phyloP scores from a whole-genome alignment of 129 eudicot species.

The Apium graveolens region DNA sequence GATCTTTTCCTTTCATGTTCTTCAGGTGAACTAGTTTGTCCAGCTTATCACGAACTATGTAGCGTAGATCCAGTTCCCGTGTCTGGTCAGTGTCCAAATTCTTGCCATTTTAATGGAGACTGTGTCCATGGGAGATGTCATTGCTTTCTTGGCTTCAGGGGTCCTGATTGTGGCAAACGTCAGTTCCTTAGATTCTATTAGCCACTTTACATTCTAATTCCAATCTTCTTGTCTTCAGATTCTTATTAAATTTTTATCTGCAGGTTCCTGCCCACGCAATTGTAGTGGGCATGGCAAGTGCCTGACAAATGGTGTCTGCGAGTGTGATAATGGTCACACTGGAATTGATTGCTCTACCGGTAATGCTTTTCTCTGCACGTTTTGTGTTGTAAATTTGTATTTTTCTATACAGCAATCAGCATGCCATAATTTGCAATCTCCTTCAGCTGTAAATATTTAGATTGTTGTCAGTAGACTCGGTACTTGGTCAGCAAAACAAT shows the following conservation, averaged over 20 bases:
- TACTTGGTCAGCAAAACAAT: not conserved
- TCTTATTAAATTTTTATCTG: constrained; percentile 14
- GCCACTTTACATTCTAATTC: not conserved
- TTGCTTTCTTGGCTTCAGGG: constrained; percentile 83
- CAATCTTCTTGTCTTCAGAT: not conserved
- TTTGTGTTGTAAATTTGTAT: not conserved
- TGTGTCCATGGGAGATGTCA: constrained; percentile 75
- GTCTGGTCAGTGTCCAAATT: constrained; percentile 66
- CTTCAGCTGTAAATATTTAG: not conserved
- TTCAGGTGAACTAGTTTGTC: constrained; percentile 81
- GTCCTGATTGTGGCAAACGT: constrained; percentile 87
- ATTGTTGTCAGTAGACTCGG: too few species aligned
- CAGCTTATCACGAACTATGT: constrained; percentile 92
- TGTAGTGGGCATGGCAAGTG: constrained; percentile 80
- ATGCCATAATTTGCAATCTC: not conserved
- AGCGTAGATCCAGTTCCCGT: constrained; percentile 28
- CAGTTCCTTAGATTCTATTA: constrained; percentile 14
- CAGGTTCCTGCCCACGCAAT: constrained; percentile 82
- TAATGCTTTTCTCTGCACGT: constrained; percentile 16
- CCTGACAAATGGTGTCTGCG: constrained; percentile 58
- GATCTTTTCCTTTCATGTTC: not conserved
- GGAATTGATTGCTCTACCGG: constrained; percentile 97
- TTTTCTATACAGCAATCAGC: not conserved
- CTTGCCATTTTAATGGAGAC: constrained; percentile 79
- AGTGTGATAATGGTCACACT: constrained; percentile 65